Percentiles rank a stretch among this genome's conserved stretches.
phyloP scores from a whole-genome alignment of 78 protist genomes.

The Monosiga brevicollis region DNA sequence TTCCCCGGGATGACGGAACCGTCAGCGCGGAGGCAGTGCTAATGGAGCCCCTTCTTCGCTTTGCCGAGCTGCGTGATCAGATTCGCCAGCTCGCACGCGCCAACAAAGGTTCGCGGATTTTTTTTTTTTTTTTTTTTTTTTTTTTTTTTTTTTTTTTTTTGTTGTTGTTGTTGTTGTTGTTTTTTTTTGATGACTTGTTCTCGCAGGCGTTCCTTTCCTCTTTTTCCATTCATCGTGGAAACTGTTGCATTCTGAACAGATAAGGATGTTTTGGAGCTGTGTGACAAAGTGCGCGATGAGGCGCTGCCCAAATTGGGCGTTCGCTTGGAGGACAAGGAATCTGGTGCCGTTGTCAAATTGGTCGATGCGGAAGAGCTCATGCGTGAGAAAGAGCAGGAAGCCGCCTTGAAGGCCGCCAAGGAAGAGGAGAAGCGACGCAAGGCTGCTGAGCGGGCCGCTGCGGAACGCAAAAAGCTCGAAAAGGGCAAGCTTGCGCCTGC shows the following conservation, averaged over 20 bases:
- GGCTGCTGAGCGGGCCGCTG: neutral
- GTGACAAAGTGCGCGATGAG: conserved; percentile 64
- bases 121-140: neutral
- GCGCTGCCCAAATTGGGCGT: conserved; percentile 61
- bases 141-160: neutral
- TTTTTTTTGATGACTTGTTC: neutral
- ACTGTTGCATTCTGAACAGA: neutral
- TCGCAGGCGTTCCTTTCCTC: neutral
- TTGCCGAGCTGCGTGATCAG: neutral
- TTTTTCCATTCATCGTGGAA: neutral
- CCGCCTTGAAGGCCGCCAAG: neutral
- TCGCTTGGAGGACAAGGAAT: conserved; percentile 53
- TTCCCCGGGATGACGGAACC: neutral
- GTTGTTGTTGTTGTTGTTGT: neutral
- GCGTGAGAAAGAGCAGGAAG: conserved; percentile 3
- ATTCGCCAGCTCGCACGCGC: neutral
- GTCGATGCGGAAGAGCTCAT: conserved; percentile 6
- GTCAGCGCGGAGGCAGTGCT: neutral
- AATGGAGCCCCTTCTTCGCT: neutral
- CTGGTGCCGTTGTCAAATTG: conserved; percentile 12
- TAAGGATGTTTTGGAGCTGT: conserved; percentile 22
- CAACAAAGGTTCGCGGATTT: neutral
- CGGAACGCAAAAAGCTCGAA: neutral
- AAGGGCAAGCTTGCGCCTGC: conserved; percentile 8
- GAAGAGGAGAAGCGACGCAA: neutral